A percentile compares a stretch with the other conserved stretches of the same genome.
These are phyloP conservation scores for Durio zibethinus DNA, from an alignment of 345 rosid species.

Conservation along the genomic window DNA sequence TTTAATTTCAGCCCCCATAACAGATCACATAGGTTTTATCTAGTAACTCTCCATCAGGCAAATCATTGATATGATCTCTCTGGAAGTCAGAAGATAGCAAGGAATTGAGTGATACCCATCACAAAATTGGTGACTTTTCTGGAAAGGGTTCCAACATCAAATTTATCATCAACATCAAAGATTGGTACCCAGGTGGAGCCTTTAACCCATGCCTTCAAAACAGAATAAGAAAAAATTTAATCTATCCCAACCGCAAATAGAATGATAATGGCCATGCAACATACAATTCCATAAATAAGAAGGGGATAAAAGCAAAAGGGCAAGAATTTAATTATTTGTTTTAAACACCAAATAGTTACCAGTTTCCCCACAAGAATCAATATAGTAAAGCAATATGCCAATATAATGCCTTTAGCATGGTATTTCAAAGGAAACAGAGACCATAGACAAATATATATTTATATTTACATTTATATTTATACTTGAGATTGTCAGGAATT, in stretches of 20 bases:
- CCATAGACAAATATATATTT: not conserved
- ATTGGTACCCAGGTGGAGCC: slow-evolving; percentile 87
- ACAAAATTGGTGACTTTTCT: slow-evolving; percentile 61
- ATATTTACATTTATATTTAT: too few species aligned
- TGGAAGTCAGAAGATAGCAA: slow-evolving; percentile 12
- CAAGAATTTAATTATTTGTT: not conserved
- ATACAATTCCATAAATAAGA: not conserved
- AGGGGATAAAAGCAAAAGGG: not conserved
- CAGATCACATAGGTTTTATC: not conserved
- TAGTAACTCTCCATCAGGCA: not conserved
- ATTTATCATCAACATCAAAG: slow-evolving; percentile 54
- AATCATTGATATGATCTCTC: not conserved
- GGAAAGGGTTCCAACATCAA: slow-evolving; percentile 66
- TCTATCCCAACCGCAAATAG: not conserved
- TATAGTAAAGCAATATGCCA: not conserved
- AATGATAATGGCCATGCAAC: not conserved
- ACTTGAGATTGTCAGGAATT: too few species aligned
- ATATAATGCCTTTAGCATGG: not conserved
- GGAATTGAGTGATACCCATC: slow-evolving; percentile 57
- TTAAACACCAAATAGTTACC: not conserved
- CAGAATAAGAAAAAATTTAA: slow-evolving; percentile 9
- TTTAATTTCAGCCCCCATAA: slow-evolving; percentile 5
- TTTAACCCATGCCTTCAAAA: slow-evolving; percentile 78
- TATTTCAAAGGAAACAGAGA: not conserved
- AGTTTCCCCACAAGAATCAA: not conserved